Evolutionary conservation across 331 rosid species (phyloP).

Genomic region (Acacia pycnantha): DNA sequence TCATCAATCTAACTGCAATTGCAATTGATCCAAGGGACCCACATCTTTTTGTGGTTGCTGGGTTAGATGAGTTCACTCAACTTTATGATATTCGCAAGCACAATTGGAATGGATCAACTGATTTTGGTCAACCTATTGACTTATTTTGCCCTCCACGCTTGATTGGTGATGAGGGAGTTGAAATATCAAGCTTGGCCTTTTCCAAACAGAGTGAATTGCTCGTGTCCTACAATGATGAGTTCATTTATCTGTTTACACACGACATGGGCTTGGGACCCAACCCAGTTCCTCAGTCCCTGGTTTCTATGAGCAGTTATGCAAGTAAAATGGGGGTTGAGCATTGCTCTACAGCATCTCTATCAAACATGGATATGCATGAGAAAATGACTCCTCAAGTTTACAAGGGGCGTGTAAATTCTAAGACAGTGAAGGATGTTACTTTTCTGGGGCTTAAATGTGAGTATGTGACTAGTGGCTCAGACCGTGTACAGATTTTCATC

Average conservation of each 20-base stretch:
- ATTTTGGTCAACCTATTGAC: constrained; percentile 48
- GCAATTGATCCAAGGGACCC: constrained; percentile 73
- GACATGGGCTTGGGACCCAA: constrained; percentile 65
- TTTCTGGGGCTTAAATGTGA: constrained; percentile 66
- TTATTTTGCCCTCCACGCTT: constrained; percentile 58
- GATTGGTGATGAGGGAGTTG: constrained; percentile 44
- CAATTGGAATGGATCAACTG: constrained; percentile 56
- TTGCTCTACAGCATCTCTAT: constrained; percentile 25
- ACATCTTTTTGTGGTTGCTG: constrained; percentile 61
- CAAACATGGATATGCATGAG: constrained; percentile 34
- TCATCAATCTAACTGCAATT: constrained; percentile 52
- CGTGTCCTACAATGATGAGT: constrained; percentile 56
- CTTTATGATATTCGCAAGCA: constrained; percentile 62
- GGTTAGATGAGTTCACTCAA: constrained; percentile 57
- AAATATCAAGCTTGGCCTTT: constrained; percentile 74
- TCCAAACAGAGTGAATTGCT: constrained; percentile 71
- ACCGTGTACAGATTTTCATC: constrained; percentile 67
- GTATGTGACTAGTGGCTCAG: constrained; percentile 73
- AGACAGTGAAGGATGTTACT: constrained; percentile 68
- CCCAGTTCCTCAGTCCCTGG: constrained; percentile 40
- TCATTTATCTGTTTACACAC: constrained; percentile 55
- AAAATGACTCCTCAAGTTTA: constrained; percentile 48
- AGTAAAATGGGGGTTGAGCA: constrained; percentile 41
- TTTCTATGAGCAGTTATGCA: constrained; percentile 37
- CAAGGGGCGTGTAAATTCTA: constrained; percentile 59